Evolutionary conservation across 495 filamentous ascomycete genomes (phyloP).

Genomic region (Hypomontagnella submonticulosa): DNA sequence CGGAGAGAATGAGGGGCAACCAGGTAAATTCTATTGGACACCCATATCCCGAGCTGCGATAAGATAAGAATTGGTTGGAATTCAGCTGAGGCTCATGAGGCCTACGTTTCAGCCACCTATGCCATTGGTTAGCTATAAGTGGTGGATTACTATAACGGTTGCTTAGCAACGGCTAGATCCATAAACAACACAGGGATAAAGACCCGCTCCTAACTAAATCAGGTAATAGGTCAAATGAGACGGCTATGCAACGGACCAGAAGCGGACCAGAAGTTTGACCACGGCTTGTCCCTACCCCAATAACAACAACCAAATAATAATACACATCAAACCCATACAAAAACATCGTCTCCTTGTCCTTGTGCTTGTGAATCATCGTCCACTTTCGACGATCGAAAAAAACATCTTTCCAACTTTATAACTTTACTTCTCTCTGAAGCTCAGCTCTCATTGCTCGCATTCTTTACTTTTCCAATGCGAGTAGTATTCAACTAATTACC

Average conservation of each 20-base stretch:
- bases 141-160: constrained; percentile 38
- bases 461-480: constrained; percentile 3
- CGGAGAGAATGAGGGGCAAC: constrained; percentile 25
- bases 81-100: constrained; percentile 36
- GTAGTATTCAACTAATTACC: constrained; percentile 14
- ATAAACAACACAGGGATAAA: constrained; percentile 33
- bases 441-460: constrained; percentile 20
- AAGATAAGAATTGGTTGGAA: constrained; percentile 42
- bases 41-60: constrained; percentile 14
- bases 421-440: not conserved
- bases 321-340: constrained; percentile 42
- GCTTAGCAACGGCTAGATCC: constrained; percentile 41
- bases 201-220: constrained; percentile 16
- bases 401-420: constrained; percentile 11
- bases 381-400: no score
- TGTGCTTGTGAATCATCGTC: constrained; percentile 5
- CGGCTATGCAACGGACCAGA: constrained; percentile 27
- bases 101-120: constrained; percentile 40
- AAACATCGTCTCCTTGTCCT: constrained; percentile 46
- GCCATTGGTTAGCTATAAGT: not conserved
- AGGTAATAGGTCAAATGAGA: constrained; percentile 42
- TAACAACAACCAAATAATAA: constrained; percentile 50
- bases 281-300: constrained; percentile 37
- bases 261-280: constrained; percentile 4
- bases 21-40: constrained; percentile 1